Percentiles rank a stretch among this genome's conserved stretches.
phyloP scores from a whole-genome alignment of 129 eudicot species.

The Apium graveolens region DNA sequence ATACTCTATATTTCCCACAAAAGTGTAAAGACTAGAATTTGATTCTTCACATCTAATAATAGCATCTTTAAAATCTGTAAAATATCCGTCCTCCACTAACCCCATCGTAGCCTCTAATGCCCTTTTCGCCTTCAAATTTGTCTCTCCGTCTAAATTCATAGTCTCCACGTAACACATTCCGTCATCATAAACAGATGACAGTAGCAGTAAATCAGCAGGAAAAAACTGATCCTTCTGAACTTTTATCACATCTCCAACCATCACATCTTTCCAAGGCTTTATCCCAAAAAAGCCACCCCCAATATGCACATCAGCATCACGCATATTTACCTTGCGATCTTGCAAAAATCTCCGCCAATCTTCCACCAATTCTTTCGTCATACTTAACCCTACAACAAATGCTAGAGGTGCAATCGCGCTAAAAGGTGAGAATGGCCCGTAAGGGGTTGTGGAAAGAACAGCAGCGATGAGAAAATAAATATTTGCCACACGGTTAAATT shows the following conservation, averaged over 20 bases:
- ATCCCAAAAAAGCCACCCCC: conserved; percentile 35
- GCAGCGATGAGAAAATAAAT: conserved; percentile 64
- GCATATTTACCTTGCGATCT: conserved; percentile 43
- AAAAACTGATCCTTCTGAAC: conserved; percentile 55
- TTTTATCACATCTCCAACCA: conserved; percentile 60
- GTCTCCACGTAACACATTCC: conserved; percentile 85
- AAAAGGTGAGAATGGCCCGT: conserved; percentile 39
- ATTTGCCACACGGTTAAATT: conserved; percentile 68
- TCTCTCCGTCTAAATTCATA: conserved; percentile 80
- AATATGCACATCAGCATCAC: conserved; percentile 36
- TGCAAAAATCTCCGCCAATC: conserved; percentile 58
- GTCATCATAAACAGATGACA: conserved; percentile 67
- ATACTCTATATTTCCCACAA: conserved; percentile 58
- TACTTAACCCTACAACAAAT: conserved; percentile 63
- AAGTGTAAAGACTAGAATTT: conserved; percentile 61
- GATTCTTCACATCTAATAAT: conserved; percentile 49
- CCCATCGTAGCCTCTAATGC: conserved; percentile 34
- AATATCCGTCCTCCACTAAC: conserved; percentile 29
- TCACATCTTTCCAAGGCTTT: conserved; percentile 45
- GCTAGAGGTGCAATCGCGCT: conserved; percentile 64
- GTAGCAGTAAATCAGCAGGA: conserved; percentile 60
- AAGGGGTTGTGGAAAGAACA: conserved; percentile 39
- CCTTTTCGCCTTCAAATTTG: conserved; percentile 59
- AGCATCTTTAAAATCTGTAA: conserved; percentile 30
- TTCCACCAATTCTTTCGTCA: conserved; percentile 49